Conservation (phyloP, 305 asterid species). For the Solanum chacoense region DNA sequence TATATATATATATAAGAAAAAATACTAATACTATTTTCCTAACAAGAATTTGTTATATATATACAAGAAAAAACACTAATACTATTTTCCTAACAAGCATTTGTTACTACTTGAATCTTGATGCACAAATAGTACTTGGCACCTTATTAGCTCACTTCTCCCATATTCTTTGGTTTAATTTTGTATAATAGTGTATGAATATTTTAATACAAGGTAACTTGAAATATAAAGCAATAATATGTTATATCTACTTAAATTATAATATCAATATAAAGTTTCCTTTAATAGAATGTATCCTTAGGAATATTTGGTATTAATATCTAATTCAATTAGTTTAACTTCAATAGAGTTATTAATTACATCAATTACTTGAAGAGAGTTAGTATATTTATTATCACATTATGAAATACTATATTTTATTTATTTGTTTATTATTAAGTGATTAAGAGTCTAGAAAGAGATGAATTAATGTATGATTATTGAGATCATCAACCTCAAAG, state of each 20-base stretch:
- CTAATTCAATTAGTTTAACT: neutral
- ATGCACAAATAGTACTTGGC: too few species aligned
- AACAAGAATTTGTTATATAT: too few species aligned
- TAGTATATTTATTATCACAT: neutral
- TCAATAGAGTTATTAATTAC: neutral
- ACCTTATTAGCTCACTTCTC: neutral
- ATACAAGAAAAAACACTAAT: too few species aligned
- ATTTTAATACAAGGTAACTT: neutral
- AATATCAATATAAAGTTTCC: too few species aligned
- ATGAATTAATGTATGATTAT: neutral
- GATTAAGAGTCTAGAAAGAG: neutral
- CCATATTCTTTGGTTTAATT: neutral
- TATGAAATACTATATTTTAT: neutral
- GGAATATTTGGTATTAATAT: neutral
- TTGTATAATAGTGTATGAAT: neutral
- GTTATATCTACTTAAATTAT: neutral
- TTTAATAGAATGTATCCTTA: neutral
- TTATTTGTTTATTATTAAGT: neutral
- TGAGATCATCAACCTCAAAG: neutral
- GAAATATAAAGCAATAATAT: neutral
- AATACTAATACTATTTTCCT: too few species aligned
- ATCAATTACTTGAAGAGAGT: neutral
- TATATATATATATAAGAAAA: too few species aligned
- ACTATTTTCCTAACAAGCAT: too few species aligned
- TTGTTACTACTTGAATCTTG: too few species aligned